phyloP scores from a whole-genome alignment of 371 early-diverging fungal species.

The Parasitella parasitica region DNA sequence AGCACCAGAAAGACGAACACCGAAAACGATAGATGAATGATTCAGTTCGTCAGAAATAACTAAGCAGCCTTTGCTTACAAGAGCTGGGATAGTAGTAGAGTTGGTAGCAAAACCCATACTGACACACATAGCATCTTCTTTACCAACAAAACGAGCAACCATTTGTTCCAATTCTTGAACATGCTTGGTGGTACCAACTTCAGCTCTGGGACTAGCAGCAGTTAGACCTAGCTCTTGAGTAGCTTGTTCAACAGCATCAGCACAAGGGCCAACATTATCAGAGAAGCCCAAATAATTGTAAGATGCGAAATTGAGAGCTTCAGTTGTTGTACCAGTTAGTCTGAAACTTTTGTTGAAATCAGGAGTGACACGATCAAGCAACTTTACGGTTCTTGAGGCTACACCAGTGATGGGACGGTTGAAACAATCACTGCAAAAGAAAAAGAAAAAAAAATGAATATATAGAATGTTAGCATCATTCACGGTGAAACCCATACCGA shows the following conservation, averaged over 20 bases:
- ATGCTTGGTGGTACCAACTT: slow-evolving; percentile 69
- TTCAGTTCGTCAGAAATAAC: slow-evolving; percentile 98
- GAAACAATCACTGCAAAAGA: slow-evolving; percentile 82
- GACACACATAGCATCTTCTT: slow-evolving; percentile 92
- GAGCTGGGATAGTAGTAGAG: slow-evolving; percentile 93
- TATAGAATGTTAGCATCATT: background rate
- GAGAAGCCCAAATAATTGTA: slow-evolving; percentile 99
- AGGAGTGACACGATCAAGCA: slow-evolving; percentile 81
- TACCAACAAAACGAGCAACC: slow-evolving; percentile 95
- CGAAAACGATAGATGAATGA: slow-evolving; percentile 97
- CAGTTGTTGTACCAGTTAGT: slow-evolving; percentile 80
- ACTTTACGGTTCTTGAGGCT: slow-evolving; percentile 88
- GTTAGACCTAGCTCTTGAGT: slow-evolving; percentile 66
- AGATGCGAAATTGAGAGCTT: slow-evolving; percentile 95
- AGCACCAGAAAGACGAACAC: slow-evolving; percentile 95
- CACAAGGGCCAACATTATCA: slow-evolving; percentile 86
- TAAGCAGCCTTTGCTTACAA: slow-evolving; percentile 88
- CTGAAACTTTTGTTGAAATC: slow-evolving; percentile 88
- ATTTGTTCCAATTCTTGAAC: slow-evolving; percentile 85
- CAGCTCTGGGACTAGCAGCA: slow-evolving; percentile 69
- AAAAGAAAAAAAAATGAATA: background rate
- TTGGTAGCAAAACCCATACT: slow-evolving; percentile 99
- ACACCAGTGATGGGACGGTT: slow-evolving; percentile 96
- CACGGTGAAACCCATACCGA: slow-evolving; percentile 37
- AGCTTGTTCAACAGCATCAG: slow-evolving; percentile 85